Base-by-base conservation (phyloP, 345 rosid species). In the Kernera saxatilis region DNA sequence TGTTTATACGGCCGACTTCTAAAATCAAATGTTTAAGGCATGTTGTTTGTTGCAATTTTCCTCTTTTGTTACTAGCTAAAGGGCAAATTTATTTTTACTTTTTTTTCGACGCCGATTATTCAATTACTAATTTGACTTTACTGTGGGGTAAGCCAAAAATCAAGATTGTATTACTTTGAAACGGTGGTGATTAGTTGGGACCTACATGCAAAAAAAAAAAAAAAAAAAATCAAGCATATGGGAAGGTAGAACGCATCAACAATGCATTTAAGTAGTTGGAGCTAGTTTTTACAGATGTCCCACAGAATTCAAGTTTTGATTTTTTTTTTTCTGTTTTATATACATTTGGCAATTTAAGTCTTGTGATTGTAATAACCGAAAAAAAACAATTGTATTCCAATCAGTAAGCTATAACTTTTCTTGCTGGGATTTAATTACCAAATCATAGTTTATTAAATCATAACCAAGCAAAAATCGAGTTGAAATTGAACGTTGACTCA, bases 1-100 rank as follows among this genome's bases (percentile, higher is more conserved):
- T 74, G 73, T 75, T 74, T 67, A 74, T 68, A 68, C 63, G 33
- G 78, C 74, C 70, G 64, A 68, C 64, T 60, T 55, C 4, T 11
- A 3, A 66, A 15, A 14, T 39, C 60, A 29, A 75, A 74, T 52
- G 69, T 43, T 71, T 19, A 75, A 75, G 69, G 35, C 74, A 68
- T 75, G 70, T 51, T 41, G 23, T 39, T 67, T 58, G 26, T 74
- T 15, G 25, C 23, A 19, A 65, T 23, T 44, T 66, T 49, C 59
- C 26, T 46, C 8, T 15, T 45, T n/a, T 27, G 10, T 48, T 63
- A 44, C 25, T 53, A 15, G 21, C 61, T 60, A 29, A 27, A 49
- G 15, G 48, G 14, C 5, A 10, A 27, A n/a, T 2, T 54, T 30
- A 3, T 0, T 8, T 49, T 19, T 29, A 1, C 1, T 11, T 17